Evolutionary conservation across 257 asterid genomes (phyloP), one percentile per base, ranked within the genome.

Genomic region (Nemophila menziesii): DNA sequence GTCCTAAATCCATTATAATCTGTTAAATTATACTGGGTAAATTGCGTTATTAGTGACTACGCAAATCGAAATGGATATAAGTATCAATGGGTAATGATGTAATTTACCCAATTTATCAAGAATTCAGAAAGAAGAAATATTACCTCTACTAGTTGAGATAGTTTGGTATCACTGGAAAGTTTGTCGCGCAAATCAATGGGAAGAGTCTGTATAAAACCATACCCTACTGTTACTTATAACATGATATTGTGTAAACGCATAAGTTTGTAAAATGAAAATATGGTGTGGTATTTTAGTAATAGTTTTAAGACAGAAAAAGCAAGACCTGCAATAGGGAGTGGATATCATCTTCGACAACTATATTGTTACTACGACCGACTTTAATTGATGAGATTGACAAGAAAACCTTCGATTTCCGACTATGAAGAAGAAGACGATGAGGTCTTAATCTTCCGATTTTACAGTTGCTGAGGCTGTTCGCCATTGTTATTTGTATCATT

Each of bases 1-100:
- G 69, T 11, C 94, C 94, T 48, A 83, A 56, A 66, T 79, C 92
- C 79, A 83, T 19, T 20, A 70, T 70, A 55, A 83, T 86, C 94
- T 83, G 51, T 40, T 20, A 45, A 53, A n/a, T n/a, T n/a, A n/a
- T n/a, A n/a, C n/a, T n/a, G n/a, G 39, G 48, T 39, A 50, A 6
- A 46, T 22, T 34, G 37, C 24, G 39, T 14, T 21, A 46, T 34
- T 23, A 33, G 16, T 24, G 12, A 37, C 36, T 20, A 39, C 45
- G 17, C 7, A 45, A 10, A 45, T 20, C 20, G 33, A 33, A 45
- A 16, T 6, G 47, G 15, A 15, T 15, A 16, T 12, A 21, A 4
- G 23, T 11, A 11, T 45, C 17, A 55, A 5, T 22, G 11, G 15
- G n/a, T 2, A 15, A 39, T 23, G 48, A 13, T 21, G 16, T 3